Conservation (phyloP, 129 eudicot species). For the Rutidosis leptorrhynchoides region DNA sequence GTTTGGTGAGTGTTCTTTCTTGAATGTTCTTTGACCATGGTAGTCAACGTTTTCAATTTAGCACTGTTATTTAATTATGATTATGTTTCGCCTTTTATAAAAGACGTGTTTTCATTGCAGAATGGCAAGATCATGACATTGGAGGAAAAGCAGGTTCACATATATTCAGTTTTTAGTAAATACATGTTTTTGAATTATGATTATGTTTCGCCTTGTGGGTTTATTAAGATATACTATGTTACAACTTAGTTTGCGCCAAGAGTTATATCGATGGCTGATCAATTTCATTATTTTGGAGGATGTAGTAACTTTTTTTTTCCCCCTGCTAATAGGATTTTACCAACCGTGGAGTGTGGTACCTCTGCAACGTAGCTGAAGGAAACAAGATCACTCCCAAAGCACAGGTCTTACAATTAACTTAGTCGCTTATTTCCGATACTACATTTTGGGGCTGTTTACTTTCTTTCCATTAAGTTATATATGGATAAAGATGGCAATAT, state of each 20-base stretch:
- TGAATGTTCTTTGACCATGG: neutral
- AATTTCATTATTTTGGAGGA: neutral
- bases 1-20: constrained; percentile 61
- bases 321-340: constrained; percentile 43
- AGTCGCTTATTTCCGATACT: neutral
- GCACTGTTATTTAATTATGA: neutral
- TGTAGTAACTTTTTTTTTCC: constrained; percentile 19
- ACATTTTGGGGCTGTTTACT: too few species aligned
- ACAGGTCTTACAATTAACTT: constrained; percentile 18
- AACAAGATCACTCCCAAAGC: constrained; percentile 33
- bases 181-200: neutral
- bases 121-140: constrained; percentile 68
- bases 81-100: constrained; percentile 5
- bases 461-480: too few species aligned
- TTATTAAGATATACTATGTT: constrained; percentile 6
- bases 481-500: too few species aligned
- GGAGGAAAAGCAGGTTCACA: constrained; percentile 77
- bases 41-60: neutral
- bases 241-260: neutral
- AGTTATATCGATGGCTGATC: neutral
- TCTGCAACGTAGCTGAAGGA: constrained; percentile 53
- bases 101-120: constrained; percentile 37
- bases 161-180: neutral
- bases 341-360: constrained; percentile 54
- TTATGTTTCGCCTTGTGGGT: neutral